phyloP scores from a whole-genome alignment of 495 filamentous ascomycete genomes.

The Lindgomyces ingoldianus region DNA sequence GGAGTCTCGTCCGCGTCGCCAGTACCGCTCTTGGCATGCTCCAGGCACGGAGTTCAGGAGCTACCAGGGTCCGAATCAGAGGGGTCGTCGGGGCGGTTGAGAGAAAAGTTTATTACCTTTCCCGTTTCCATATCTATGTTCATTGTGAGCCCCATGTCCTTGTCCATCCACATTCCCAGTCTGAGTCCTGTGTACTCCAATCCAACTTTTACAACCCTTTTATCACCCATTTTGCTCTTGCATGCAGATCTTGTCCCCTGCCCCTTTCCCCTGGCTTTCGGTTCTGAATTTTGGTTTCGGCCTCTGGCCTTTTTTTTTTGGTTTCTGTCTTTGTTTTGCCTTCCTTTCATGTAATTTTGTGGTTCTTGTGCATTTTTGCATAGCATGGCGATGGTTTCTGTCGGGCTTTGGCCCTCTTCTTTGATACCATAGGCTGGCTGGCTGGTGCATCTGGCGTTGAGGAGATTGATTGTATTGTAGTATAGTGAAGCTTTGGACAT shows the following conservation, averaged over 20 bases:
- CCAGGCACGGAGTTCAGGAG: slow-evolving; percentile 24
- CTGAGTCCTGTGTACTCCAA: too few species aligned
- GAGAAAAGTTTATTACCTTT: neutral
- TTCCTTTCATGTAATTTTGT: too few species aligned
- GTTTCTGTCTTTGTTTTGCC: neutral
- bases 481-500: too few species aligned
- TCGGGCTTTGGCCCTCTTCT: neutral
- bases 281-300: neutral
- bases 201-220: too few species aligned
- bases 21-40: slow-evolving; percentile 11
- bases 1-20: slow-evolving; percentile 4
- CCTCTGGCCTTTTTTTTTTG: neutral
- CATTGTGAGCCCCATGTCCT: too few species aligned
- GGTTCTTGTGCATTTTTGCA: neutral
- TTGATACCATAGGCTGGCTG: neutral
- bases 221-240: too few species aligned
- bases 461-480: too few species aligned
- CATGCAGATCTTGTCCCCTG: neutral
- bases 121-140: neutral
- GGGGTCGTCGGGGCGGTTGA: slow-evolving; percentile 1
- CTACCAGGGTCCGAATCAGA: slow-evolving; percentile 21
- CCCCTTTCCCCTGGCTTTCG: neutral
- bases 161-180: too few species aligned
- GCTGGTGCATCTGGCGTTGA: too few species aligned
- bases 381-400: neutral